Evolutionary conservation across 192 early-diverging fungal genomes (phyloP).

Genomic region (Coemansia brasiliensis): DNA sequence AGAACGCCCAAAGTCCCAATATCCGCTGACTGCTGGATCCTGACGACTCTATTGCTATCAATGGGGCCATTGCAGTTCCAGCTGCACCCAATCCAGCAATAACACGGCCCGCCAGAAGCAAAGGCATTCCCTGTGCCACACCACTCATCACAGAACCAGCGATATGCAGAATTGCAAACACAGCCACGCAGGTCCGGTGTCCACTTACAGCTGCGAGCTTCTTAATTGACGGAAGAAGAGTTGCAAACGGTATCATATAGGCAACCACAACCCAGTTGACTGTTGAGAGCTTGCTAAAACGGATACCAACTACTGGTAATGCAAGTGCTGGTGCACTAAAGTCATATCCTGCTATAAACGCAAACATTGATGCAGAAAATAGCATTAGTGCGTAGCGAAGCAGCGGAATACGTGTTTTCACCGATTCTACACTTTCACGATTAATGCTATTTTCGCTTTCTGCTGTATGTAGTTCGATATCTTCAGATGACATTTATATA

Average conservation of each 20-base stretch:
- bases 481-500: constrained; percentile 1
- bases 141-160: constrained; percentile 49
- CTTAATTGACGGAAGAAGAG: constrained; percentile 53
- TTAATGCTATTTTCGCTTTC: neutral
- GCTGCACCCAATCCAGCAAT: constrained; percentile 54
- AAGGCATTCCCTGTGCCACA: constrained; percentile 54
- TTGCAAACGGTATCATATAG: constrained; percentile 52
- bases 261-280: constrained; percentile 80
- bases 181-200: constrained; percentile 20
- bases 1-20: constrained; percentile 24
- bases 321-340: constrained; percentile 77
- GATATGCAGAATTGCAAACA: constrained; percentile 39
- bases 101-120: constrained; percentile 57
- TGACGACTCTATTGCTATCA: constrained; percentile 54
- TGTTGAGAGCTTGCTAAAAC: constrained; percentile 66
- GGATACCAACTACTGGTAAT: constrained; percentile 65
- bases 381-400: constrained; percentile 2
- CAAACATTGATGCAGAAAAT: constrained; percentile 49
- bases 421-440: neutral
- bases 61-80: constrained; percentile 49
- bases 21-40: constrained; percentile 26
- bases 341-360: constrained; percentile 77
- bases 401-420: constrained; percentile 4
- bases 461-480: constrained; percentile 1
- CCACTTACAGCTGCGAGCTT: constrained; percentile 57